Base-by-base conservation (phyloP, 106 monocot species). In the Triglochin maritima region DNA sequence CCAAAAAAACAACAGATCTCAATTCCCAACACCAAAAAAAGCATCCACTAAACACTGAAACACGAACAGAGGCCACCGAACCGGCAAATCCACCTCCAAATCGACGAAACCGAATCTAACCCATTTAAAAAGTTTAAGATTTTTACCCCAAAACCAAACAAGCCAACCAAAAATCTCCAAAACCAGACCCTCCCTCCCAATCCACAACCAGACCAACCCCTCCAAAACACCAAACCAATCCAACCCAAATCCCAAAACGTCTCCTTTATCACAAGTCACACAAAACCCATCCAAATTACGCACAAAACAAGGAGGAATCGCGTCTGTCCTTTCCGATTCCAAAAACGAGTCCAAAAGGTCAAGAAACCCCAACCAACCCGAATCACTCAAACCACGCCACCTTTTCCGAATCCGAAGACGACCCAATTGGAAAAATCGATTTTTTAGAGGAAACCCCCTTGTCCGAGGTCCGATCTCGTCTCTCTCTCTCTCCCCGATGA, bases 101-200 rank as follows among this genome's bases (percentile, higher is more conserved):
- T 64, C n/a, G n/a, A 64, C 13, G 12, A 49, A 47, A 64, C n/a
- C 6, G 7, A 49, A 64, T 13, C 64, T 17, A 14, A 64, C 49
- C 64, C 64, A 64, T 48, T 15, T 64, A 47, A 16, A 6, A 49
- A 64, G 15, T 11, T 47, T 47, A 49, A 49, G 48, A 49, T 49
- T 15, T 64, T 64, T 8, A 64, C 3, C 64, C 47, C 64, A 64
- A 63, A 49, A 49, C 3, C 10, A 64, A 64, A 64, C 29, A 29
- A 29, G 29, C 29, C 29, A 48, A 4, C 14, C 49, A 49, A 49
- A 49, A 6, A 6, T n/a, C 16, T 49, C 64, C 5, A 64, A 64
- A n/a, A 7, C 49, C 6, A 13, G 9, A 45, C 15, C 15, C 17
- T 41, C 44, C 44, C 62, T 46, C 11, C 9, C 59, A 64, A 47